Percentiles rank a stretch among this genome's conserved stretches.
phyloP scores from a whole-genome alignment of 2,329 filamentous ascomycete species.

The Hansfordia pulvinata region DNA sequence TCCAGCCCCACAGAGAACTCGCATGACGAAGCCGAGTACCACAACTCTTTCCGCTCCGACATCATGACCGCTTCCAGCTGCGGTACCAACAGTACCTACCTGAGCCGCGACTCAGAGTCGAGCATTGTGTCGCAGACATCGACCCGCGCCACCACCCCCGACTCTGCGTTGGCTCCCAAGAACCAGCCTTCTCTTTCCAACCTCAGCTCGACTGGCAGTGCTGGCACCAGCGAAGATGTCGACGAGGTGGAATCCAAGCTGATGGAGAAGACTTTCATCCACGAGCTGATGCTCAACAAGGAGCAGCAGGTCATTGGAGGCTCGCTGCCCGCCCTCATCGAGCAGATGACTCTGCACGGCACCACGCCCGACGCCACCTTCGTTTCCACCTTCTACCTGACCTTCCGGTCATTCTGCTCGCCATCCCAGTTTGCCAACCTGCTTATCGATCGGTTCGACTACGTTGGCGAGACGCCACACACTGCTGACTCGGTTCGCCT shows the following conservation, averaged over 20 bases:
- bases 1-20: constrained; percentile 29
- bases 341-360: constrained; percentile 85
- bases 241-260: constrained; percentile 72
- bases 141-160: constrained; percentile 79
- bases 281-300: constrained; percentile 87
- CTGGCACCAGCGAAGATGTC: constrained; percentile 56
- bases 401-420: constrained; percentile 84
- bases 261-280: constrained; percentile 83
- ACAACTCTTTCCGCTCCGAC: constrained; percentile 43
- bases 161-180: constrained; percentile 40
- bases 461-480: constrained; percentile 65
- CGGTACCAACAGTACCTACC: constrained; percentile 66
- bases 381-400: constrained; percentile 89
- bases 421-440: constrained; percentile 66
- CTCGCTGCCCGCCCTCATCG: constrained; percentile 80
- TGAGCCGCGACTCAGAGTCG: constrained; percentile 68
- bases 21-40: constrained; percentile 36
- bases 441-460: constrained; percentile 85
- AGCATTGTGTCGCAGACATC: constrained; percentile 73
- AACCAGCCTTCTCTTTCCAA: constrained; percentile 53
- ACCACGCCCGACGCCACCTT: constrained; percentile 86
- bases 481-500: constrained; percentile 72
- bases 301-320: constrained; percentile 92
- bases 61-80: constrained; percentile 64
- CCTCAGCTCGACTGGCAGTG: constrained; percentile 52